Evolutionary conservation across 805 yeast genomes (phyloP), one percentile per base, ranked within the genome.

Genomic region (Saccharomycopsis fermentans): DNA sequence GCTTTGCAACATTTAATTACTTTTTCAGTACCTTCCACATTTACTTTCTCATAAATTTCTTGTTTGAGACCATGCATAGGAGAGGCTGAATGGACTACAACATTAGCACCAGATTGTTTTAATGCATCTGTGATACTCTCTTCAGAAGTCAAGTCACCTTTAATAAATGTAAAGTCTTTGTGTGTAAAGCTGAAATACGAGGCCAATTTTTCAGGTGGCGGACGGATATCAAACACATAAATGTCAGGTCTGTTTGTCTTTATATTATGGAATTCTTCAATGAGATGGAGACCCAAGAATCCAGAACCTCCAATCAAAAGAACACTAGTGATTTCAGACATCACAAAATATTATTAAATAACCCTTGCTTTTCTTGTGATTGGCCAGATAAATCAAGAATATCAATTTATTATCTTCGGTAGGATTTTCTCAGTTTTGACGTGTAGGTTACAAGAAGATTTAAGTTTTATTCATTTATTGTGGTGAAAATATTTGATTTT

Each of bases 271-370:
- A 91, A 92, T 70, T 89, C 94, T 66, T 91, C 91, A 50, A 94
- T 82, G 63, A 94, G 75, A 65, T 94, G 99, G 52, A 90, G 81
- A 1, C 99, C 99, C 21, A 94, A 78, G 65, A 94, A 94, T 0
- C 99, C 99, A 4, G 97, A 75, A 9, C 99, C 99, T 55, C 99
- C 99, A n/a, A 94, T 81, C 21, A 94, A 75, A 34, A 94, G 80
- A 1, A 94, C 96, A 5, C 62, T 59, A 24, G 17, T n/a, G 12
- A 29, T 24, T 6, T 16, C 52, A 36, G 57, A 55, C 57, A 55
- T 55, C 26, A 14, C 24, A 24, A 24, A 21, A 11, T 43, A 43
- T 24, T 43, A 11, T 43, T 43, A 6, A 24, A 43, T 3, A 16
- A 21, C 17, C 24, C 4, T 11, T 43, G 24, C 24, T 21, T 43